Percentiles rank a stretch among this genome's conserved stretches.
Evolutionary conservation across 2,329 filamentous ascomycete species (phyloP).

Genomic region (Mycogone perniciosa): DNA sequence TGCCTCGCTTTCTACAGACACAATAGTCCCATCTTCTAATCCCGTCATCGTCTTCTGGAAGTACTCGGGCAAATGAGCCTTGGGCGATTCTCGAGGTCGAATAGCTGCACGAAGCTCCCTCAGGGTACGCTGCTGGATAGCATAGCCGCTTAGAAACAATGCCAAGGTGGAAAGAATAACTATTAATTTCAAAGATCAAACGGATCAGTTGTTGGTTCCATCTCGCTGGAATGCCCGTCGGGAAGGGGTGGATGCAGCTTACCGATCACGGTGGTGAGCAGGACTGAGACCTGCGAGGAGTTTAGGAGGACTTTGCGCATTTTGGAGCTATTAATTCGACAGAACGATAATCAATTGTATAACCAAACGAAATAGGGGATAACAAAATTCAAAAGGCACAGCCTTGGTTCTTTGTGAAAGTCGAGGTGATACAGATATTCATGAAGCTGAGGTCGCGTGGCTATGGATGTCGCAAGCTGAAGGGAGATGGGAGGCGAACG

Average conservation of each 20-base stretch:
- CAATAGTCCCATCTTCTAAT: constrained; percentile 40
- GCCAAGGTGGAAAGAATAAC: constrained; percentile 73
- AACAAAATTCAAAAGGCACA: neutral
- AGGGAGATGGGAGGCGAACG: neutral
- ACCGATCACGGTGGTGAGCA: constrained; percentile 60
- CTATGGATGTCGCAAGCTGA: neutral
- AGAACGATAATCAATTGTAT: neutral
- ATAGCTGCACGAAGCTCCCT: constrained; percentile 70
- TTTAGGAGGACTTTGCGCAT: constrained; percentile 53
- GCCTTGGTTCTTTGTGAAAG: too few species aligned
- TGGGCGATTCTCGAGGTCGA: constrained; percentile 41
- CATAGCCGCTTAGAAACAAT: constrained; percentile 82
- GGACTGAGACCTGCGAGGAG: constrained; percentile 63
- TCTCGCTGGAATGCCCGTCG: too few species aligned
- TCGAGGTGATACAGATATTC: too few species aligned
- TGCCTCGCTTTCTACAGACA: constrained; percentile 33
- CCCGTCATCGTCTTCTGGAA: constrained; percentile 41
- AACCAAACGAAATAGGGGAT: neutral
- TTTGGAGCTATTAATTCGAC: neutral
- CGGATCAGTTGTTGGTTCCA: neutral
- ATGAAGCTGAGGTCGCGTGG: too few species aligned
- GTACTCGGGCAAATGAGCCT: constrained; percentile 45
- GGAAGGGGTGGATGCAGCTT: constrained; percentile 23
- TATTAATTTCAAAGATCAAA: constrained; percentile 25
- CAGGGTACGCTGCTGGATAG: constrained; percentile 80